A percentile compares a stretch with the other conserved stretches of the same genome.
phyloP scores from a whole-genome alignment of 164 flowering plant species.

The Vitis vinifera region DNA sequence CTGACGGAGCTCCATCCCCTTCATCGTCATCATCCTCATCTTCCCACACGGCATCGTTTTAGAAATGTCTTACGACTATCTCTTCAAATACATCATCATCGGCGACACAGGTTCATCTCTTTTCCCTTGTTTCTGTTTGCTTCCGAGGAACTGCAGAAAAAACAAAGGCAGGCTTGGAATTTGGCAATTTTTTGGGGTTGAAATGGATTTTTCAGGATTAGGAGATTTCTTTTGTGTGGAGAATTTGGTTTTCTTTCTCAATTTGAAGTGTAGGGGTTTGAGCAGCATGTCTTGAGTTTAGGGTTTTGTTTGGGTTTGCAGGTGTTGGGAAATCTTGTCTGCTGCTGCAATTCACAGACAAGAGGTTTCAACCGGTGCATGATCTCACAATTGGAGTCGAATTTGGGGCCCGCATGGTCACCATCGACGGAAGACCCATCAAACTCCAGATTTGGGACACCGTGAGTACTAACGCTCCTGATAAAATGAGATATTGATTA shows the following conservation, averaged over 20 bases:
- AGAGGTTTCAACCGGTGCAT: slow-evolving; percentile 77
- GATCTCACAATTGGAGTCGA: slow-evolving; percentile 77
- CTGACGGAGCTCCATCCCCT: too few species aligned
- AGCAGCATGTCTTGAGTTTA: background rate
- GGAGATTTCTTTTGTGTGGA: too few species aligned
- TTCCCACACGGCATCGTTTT: background rate
- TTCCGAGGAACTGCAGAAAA: background rate
- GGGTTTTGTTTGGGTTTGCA: slow-evolving; percentile 17
- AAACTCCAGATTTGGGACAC: slow-evolving; percentile 79
- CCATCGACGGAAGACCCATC: slow-evolving; percentile 53
- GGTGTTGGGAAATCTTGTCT: slow-evolving; percentile 77
- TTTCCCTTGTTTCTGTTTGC: background rate
- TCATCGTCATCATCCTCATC: background rate
- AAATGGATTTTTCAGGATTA: too few species aligned
- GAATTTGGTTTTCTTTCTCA: background rate
- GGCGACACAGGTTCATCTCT: slow-evolving; percentile 59
- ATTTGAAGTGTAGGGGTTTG: background rate
- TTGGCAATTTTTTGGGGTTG: too few species aligned
- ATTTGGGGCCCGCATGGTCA: slow-evolving; percentile 74
- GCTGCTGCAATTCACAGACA: slow-evolving; percentile 69
- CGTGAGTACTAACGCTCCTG: slow-evolving; percentile 18
- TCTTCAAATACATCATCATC: slow-evolving; percentile 78
- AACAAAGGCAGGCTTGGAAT: background rate
- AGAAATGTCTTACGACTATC: slow-evolving; percentile 65
- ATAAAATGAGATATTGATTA: background rate